Base-by-base conservation (phyloP, 495 filamentous ascomycete species). In the Penicillium lagena region DNA sequence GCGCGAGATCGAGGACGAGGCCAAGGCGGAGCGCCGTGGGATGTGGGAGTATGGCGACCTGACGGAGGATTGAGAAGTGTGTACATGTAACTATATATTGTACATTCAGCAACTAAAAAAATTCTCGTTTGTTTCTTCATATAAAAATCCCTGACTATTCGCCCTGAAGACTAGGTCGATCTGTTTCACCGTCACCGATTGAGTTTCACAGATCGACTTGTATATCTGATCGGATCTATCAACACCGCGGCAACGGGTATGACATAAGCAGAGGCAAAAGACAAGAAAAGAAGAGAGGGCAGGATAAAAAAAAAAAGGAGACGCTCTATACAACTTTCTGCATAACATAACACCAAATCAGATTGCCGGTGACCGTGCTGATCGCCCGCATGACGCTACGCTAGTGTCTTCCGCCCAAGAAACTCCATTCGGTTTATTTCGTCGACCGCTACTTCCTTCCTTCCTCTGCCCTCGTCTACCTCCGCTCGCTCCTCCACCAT, bases 11-110 rank as follows among this genome's bases (percentile, higher is more conserved):
- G 82, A 95, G 69, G 67, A 75, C 12, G 73, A 81, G 65, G 93
- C 94, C 4, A 93, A 88, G 75, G 63, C 73, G 8, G 79, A 79
- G 48, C 78, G 86, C 45, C 73, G 79, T 42, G 94, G 94, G 36
- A 91, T 96, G 74, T 97, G 90, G 90, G 90, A 97, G 73, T 97
- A 97, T 70, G 94, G 94, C 45, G 94, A 97, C 66, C 70, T 94
- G 62, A 90, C 85, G 12, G 89, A 91, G 70, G 90, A 95, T 64
- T 88, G 82, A 57, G 32, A 2, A 3, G 22, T 22, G 2, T 22
- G 22, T 6, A 22, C 32, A 34, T 34, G 32, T 34, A 34, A 34
- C 32, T 34, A 34, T 34, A 12, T 12, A 34, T 34, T 10, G 9
- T 7, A 10, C 32, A 34, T 34, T 22, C 22, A 22, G 22, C 22